Evolutionary conservation across 805 yeast species (phyloP), one percentile per base, ranked within the genome.

Genomic region (Jamesozyma gamospora): DNA sequence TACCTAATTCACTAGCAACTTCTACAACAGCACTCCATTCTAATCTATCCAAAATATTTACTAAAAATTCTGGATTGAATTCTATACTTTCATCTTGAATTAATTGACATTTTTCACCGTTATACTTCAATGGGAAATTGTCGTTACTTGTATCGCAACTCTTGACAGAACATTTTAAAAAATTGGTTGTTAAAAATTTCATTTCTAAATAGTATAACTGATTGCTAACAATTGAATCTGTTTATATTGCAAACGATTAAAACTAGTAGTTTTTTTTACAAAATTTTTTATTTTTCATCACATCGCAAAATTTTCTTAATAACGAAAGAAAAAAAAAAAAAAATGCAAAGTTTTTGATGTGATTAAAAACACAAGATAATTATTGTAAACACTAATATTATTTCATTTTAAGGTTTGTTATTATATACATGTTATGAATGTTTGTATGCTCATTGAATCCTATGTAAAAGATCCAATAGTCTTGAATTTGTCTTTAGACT

Each of bases 131-230:
- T 2, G 98, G 98, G 57, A 87, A 92, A 15, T 94, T 76, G 5
- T 77, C 75, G 12, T 74, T 72, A 5, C 90, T 72, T 12, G 77
- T 65, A 34, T 80, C 86, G 56, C 98, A 92, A 2, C 77, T 53
- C 54, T 81, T 79, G 45, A 86, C 82, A 0, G 97, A 87, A 63
- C 98, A 92, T 58, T 82, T 86, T 46, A 92, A 94, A 63, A 92
- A 92, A 63, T 92, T 92, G 11, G 96, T 84, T n/a, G 98, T 90
- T 21, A 92, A 67, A 53, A 90, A 77, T 65, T 92, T 90, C 98
- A 90, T 90, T n/a, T n/a, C n/a, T n/a, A n/a, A n/a, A n/a, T n/a
- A n/a, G n/a, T n/a, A n/a, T n/a, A n/a, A n/a, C n/a, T n/a, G n/a
- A n/a, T n/a, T n/a, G n/a, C n/a, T n/a, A n/a, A n/a, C n/a, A n/a